These are phyloP conservation scores for Lenzites betulinus DNA, from an alignment of 768 basidiomycete species.

Conservation along the genomic window DNA sequence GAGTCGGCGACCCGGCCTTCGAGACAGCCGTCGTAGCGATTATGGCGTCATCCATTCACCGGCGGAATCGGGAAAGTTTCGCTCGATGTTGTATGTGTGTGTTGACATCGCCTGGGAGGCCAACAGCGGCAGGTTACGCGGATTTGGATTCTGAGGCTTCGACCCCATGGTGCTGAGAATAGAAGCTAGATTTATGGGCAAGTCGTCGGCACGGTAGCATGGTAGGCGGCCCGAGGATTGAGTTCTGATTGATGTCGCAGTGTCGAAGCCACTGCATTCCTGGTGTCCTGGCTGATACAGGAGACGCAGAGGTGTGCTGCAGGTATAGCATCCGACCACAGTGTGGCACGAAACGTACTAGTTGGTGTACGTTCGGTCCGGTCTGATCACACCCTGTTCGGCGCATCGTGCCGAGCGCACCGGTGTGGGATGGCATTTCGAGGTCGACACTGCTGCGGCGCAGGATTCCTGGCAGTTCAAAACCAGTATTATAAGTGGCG, in stretches of 20 bases:
- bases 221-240: not conserved
- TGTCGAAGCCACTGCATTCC: not conserved
- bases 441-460: not conserved
- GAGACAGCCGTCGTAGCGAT: not conserved
- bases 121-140: not conserved
- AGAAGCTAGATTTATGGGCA: not conserved
- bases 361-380: not conserved
- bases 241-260: constrained; percentile 13
- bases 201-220: not conserved
- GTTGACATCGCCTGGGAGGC: not conserved
- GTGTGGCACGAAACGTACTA: not conserved
- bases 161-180: constrained; percentile 1
- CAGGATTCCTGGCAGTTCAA: constrained; percentile 8
- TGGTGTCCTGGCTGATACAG: not conserved
- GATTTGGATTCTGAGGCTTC: not conserved
- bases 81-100: not conserved
- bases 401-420: not conserved
- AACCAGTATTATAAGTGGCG: not conserved
- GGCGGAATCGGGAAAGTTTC: not conserved
- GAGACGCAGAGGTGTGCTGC: not conserved
- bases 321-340: not conserved
- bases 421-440: not conserved
- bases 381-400: not conserved
- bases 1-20: not conserved
- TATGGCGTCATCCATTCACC: constrained; percentile 9